A percentile compares a stretch with the other conserved stretches of the same genome.
phyloP scores from a whole-genome alignment of 345 rosid species.

The Moricandia moricandioides region DNA sequence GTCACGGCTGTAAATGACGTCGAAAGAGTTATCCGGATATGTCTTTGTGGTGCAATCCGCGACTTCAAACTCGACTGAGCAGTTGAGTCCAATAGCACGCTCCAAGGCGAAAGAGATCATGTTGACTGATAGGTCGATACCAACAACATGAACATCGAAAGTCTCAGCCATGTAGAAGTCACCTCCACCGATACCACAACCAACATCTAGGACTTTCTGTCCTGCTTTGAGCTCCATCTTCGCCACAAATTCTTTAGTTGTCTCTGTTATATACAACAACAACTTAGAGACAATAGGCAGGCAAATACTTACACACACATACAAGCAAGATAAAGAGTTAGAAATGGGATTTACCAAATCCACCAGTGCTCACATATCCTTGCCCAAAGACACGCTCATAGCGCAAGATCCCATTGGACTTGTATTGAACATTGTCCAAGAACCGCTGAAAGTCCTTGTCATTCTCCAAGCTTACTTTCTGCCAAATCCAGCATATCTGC shows the following conservation, averaged over 20 bases:
- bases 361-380: slow-evolving; percentile 96
- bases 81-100: slow-evolving; percentile 88
- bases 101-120: slow-evolving; percentile 93
- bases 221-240: slow-evolving; percentile 82
- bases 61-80: slow-evolving; percentile 87
- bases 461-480: slow-evolving; percentile 62
- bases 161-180: slow-evolving; percentile 94
- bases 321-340: not conserved
- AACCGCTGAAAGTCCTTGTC: slow-evolving; percentile 87
- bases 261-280: slow-evolving; percentile 53
- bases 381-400: slow-evolving; percentile 88
- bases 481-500: slow-evolving; percentile 96
- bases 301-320: not conserved
- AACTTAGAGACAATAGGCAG: slow-evolving; percentile 12
- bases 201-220: slow-evolving; percentile 92
- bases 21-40: slow-evolving; percentile 72
- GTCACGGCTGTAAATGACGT: slow-evolving; percentile 93
- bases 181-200: slow-evolving; percentile 98
- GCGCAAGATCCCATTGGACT: slow-evolving; percentile 69
- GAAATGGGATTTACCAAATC: slow-evolving; percentile 54
- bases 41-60: slow-evolving; percentile 83
- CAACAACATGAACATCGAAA: slow-evolving; percentile 78
- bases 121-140: slow-evolving; percentile 86
- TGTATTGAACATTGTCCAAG: slow-evolving; percentile 91
- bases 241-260: slow-evolving; percentile 89